phyloP scores from a whole-genome alignment of 805 yeast genomes.

The Candida ficus region DNA sequence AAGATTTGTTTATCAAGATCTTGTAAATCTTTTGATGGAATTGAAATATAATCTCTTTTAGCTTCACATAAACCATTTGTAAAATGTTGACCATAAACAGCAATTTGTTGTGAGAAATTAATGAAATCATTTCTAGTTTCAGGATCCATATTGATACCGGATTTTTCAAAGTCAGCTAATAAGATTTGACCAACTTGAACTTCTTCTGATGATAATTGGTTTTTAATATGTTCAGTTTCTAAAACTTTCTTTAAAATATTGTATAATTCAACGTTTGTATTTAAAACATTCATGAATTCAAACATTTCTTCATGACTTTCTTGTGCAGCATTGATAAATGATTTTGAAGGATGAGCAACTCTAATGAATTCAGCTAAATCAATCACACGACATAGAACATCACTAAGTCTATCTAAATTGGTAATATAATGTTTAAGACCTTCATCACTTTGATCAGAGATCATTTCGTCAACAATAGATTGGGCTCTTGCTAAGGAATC shows the following conservation, averaged over 20 bases:
- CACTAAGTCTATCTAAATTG: slow-evolving; percentile 79
- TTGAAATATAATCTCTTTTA: slow-evolving; percentile 15
- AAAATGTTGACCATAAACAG: slow-evolving; percentile 77
- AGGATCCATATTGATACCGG: slow-evolving; percentile 78
- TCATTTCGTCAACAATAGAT: slow-evolving; percentile 51
- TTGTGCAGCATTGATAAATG: slow-evolving; percentile 77
- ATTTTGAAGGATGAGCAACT: slow-evolving; percentile 74
- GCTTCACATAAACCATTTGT: slow-evolving; percentile 25
- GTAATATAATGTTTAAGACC: slow-evolving; percentile 49
- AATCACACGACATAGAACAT: slow-evolving; percentile 83
- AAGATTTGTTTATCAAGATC: slow-evolving; percentile 21
- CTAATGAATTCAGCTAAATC: slow-evolving; percentile 91
- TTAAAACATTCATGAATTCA: slow-evolving; percentile 88
- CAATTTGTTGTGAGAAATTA: slow-evolving; percentile 71
- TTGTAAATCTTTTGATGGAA: slow-evolving; percentile 18
- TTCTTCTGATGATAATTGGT: slow-evolving; percentile 63
- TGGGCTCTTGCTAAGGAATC: slow-evolving; percentile 65
- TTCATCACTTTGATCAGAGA: slow-evolving; percentile 36
- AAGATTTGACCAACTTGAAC: slow-evolving; percentile 74
- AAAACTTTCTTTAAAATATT: slow-evolving; percentile 53
- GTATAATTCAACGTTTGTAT: slow-evolving; percentile 75
- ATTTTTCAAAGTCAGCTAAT: slow-evolving; percentile 79
- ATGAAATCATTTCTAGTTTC: slow-evolving; percentile 66
- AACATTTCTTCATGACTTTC: slow-evolving; percentile 82
- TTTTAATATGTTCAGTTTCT: slow-evolving; percentile 25